Conservation (phyloP, 2,329 filamentous ascomycete species). For the Coniochaeta sp. region DNA sequence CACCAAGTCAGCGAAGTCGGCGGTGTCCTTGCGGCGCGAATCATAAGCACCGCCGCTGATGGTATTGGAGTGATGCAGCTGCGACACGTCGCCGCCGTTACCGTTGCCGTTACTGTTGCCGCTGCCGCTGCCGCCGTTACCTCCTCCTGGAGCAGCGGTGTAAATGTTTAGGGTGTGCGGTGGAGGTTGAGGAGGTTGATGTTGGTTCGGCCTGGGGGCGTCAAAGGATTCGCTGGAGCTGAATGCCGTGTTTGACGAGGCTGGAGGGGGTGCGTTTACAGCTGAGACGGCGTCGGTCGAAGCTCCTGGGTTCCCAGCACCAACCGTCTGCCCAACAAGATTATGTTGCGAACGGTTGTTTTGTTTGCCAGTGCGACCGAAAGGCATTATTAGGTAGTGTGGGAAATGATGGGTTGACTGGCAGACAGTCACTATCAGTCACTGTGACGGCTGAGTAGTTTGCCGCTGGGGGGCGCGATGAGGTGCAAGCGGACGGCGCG, state of each 20-base stretch:
- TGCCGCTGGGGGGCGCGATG: background rate
- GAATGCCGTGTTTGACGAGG: conserved; percentile 36
- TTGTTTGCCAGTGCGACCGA: conserved; percentile 47
- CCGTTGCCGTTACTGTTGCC: conserved; percentile 20
- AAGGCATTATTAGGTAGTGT: conserved; percentile 36
- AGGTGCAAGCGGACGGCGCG: background rate
- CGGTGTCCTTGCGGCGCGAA: conserved; percentile 22
- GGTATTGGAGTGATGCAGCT: conserved; percentile 30
- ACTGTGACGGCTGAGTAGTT: background rate
- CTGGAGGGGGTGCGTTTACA: conserved; percentile 29
- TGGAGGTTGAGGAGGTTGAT: conserved; percentile 17
- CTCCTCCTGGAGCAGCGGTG: conserved; percentile 6
- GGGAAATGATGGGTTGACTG: background rate
- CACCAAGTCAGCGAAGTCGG: conserved; percentile 40
- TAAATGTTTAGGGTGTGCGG: conserved; percentile 19
- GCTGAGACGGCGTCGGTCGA: conserved; percentile 12
- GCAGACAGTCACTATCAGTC: background rate
- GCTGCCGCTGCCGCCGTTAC: too few species aligned
- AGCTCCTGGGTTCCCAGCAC: conserved; percentile 10
- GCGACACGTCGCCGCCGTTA: conserved; percentile 23
- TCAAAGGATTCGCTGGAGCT: conserved; percentile 42
- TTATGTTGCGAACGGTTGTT: conserved; percentile 51
- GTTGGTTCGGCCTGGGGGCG: conserved; percentile 20
- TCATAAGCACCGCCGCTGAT: conserved; percentile 18
- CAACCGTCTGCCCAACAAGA: conserved; percentile 36